These are phyloP conservation scores for Colletotrichum sidae DNA, from an alignment of 2,329 filamentous ascomycete species.

Conservation along the genomic window DNA sequence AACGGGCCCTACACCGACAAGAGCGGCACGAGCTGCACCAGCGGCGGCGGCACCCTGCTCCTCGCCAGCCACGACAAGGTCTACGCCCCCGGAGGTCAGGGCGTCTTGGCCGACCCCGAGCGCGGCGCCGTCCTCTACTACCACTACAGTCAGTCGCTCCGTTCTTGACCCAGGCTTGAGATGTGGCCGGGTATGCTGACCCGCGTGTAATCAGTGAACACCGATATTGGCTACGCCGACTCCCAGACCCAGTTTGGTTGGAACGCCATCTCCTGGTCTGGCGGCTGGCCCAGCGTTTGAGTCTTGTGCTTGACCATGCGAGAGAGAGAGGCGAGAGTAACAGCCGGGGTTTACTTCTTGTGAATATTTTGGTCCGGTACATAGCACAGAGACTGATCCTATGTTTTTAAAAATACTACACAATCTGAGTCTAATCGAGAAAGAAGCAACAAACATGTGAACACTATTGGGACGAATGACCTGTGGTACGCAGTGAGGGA, in stretches of 20 bases:
- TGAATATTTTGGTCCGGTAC: constrained; percentile 11
- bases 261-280: constrained; percentile 61
- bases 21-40: constrained; percentile 63
- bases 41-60: constrained; percentile 71
- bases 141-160: constrained; percentile 42
- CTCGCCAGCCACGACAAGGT: constrained; percentile 69
- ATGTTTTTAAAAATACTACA: no score
- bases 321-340: not conserved
- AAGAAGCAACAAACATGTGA: no score
- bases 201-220: constrained; percentile 42
- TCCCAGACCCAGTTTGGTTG: constrained; percentile 62
- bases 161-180: not conserved
- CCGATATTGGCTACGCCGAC: constrained; percentile 47
- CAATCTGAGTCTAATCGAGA: no score
- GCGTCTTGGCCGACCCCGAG: constrained; percentile 48
- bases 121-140: constrained; percentile 56
- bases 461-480: no score
- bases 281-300: constrained; percentile 57
- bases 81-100: constrained; percentile 75
- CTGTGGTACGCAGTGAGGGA: no score
- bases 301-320: not conserved
- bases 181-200: not conserved
- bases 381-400: not conserved
- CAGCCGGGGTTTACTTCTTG: constrained; percentile 9
- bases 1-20: constrained; percentile 69